phyloP scores from a whole-genome alignment of 768 basidiomycete genomes.

The Tylopilus balloui region DNA sequence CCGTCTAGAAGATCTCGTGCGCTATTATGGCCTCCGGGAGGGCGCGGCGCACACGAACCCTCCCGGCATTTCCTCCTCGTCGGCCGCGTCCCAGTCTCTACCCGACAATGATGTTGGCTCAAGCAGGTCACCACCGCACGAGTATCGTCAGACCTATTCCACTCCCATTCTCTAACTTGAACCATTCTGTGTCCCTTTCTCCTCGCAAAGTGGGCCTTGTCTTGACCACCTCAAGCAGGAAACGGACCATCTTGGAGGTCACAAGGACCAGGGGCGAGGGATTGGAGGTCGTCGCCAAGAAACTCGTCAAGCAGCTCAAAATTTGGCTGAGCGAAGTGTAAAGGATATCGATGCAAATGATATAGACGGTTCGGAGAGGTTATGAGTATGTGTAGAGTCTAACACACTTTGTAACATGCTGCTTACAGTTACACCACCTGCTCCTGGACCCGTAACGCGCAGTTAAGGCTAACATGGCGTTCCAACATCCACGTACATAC shows the following conservation, averaged over 20 bases:
- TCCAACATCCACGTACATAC: no score
- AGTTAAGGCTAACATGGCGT: no score
- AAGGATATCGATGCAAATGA: background rate
- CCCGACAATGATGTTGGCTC: background rate
- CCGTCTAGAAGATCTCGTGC: constrained; percentile 71
- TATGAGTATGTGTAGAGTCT: background rate
- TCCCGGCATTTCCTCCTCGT: constrained; percentile 2
- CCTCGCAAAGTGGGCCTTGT: constrained; percentile 38
- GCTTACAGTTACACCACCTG: background rate
- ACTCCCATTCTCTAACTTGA: constrained; percentile 35
- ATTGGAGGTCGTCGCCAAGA: constrained; percentile 52
- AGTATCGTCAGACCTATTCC: constrained; percentile 5
- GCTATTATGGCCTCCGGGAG: constrained; percentile 37
- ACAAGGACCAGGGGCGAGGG: constrained; percentile 47
- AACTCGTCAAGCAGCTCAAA: constrained; percentile 46
- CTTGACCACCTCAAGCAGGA: constrained; percentile 31
- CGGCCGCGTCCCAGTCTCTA: background rate
- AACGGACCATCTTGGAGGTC: constrained; percentile 54
- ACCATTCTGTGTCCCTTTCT: constrained; percentile 40
- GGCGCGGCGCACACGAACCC: constrained; percentile 29
- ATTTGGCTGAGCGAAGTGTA: constrained; percentile 35
- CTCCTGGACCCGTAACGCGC: background rate
- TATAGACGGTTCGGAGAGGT: background rate
- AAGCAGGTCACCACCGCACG: constrained; percentile 2
- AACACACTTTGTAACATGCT: background rate